These are phyloP conservation scores for Paratrypanosoma confusum DNA, from an alignment of 208 protist species.

Conservation along the genomic window DNA sequence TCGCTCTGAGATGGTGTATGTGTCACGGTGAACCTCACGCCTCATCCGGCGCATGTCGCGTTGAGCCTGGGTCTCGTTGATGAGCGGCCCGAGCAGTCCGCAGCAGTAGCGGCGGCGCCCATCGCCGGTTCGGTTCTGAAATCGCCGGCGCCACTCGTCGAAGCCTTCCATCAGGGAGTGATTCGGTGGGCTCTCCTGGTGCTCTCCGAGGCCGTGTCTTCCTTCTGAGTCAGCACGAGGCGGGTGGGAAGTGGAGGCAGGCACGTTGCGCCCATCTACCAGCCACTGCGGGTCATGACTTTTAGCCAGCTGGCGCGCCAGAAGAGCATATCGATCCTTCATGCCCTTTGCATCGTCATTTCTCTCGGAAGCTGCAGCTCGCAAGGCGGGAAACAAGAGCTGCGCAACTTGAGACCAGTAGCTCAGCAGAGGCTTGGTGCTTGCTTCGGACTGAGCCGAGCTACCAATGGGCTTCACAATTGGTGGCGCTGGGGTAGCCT, in stretches of 20 bases:
- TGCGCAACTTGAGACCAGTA: no score
- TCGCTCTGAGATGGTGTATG: slow-evolving; percentile 30
- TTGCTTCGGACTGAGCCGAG: no score
- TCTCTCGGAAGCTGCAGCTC: no score
- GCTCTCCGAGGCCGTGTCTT: background rate
- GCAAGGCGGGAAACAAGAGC: no score
- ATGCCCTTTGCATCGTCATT: no score
- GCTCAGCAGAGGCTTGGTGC: no score
- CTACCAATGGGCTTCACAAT: no score
- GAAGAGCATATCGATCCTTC: no score
- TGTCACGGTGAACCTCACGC: slow-evolving; percentile 19
- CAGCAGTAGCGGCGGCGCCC: slow-evolving; percentile 12
- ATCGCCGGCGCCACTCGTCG: slow-evolving; percentile 18
- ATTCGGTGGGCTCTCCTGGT: background rate
- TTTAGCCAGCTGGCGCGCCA: no score
- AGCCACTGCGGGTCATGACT: no score
- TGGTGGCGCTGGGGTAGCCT: no score
- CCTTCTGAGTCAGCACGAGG: background rate
- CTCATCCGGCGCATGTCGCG: slow-evolving; percentile 20
- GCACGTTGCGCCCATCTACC: no score
- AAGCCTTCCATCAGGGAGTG: slow-evolving; percentile 1
- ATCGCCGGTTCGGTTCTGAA: slow-evolving; percentile 9
- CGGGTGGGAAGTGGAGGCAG: background rate
- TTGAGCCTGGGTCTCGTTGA: slow-evolving; percentile 18
- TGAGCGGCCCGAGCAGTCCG: slow-evolving; percentile 18